Percentiles rank a stretch among this genome's conserved stretches.
Conservation (phyloP, 2,329 filamentous ascomycete genomes). For the Epichloe coenophiala region DNA sequence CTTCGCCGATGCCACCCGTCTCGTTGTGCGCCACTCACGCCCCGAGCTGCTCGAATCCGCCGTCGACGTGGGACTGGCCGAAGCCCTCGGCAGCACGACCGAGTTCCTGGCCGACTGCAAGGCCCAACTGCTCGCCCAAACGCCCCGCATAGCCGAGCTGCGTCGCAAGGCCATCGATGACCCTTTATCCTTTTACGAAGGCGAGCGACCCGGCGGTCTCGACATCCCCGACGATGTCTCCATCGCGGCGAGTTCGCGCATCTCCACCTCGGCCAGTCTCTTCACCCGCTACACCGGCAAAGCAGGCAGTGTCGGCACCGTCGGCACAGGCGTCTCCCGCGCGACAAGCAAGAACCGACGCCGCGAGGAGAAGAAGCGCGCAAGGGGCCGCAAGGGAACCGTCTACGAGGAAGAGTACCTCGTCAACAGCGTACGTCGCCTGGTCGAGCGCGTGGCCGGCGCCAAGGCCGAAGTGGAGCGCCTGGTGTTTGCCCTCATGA, state of each 20-base stretch:
- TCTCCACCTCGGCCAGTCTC: constrained; percentile 72
- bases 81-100: constrained; percentile 69
- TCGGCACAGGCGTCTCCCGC: constrained; percentile 59
- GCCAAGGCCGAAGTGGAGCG: constrained; percentile 58
- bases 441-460: constrained; percentile 70
- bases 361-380: constrained; percentile 88
- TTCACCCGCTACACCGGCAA: constrained; percentile 87
- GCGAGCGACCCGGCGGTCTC: constrained; percentile 47
- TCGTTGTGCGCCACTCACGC: constrained; percentile 48
- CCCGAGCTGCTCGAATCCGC: constrained; percentile 50
- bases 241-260: constrained; percentile 66
- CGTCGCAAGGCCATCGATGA: constrained; percentile 70
- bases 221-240: constrained; percentile 89
- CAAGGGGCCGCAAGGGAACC: constrained; percentile 86
- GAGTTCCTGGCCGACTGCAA: constrained; percentile 92
- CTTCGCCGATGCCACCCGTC: constrained; percentile 79
- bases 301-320: constrained; percentile 47
- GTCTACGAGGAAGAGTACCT: constrained; percentile 98
- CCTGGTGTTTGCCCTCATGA: constrained; percentile 63
- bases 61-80: constrained; percentile 67
- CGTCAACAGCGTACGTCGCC: constrained; percentile 68
- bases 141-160: constrained; percentile 74
- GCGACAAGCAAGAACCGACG: constrained; percentile 79
- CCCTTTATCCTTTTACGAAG: constrained; percentile 79
- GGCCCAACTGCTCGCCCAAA: constrained; percentile 67